These are phyloP conservation scores for Lunularia cruciata DNA, from an alignment of 225 moss, liverwort and hornwort genomes.

Conservation along the genomic window DNA sequence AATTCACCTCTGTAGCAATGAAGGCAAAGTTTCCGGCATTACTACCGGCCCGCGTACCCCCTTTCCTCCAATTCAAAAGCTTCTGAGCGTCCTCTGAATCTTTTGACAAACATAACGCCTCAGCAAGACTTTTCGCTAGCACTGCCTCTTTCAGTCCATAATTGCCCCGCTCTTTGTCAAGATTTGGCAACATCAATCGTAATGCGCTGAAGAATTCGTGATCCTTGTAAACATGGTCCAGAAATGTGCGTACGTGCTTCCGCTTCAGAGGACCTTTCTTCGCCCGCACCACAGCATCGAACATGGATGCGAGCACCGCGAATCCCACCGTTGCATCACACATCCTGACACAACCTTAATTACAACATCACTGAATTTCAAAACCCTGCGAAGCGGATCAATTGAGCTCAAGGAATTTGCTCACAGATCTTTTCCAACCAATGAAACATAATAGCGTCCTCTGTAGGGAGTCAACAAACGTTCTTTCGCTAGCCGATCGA, in stretches of 20 bases:
- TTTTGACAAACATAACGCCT: slow-evolving; percentile 70
- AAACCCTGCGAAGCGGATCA: too few relatives aligned
- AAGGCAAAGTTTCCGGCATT: slow-evolving; percentile 87
- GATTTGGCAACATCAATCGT: slow-evolving; percentile 79
- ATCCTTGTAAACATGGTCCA: slow-evolving; percentile 62
- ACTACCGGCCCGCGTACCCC: slow-evolving; percentile 71
- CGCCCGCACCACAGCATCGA: slow-evolving; percentile 49
- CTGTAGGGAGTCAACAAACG: too few relatives aligned
- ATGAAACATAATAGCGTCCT: too few relatives aligned
- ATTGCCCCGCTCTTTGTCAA: slow-evolving; percentile 74
- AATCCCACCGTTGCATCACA: slow-evolving; percentile 70
- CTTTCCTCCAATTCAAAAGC: slow-evolving; percentile 89
- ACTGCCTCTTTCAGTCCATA: slow-evolving; percentile 82
- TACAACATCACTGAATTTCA: too few relatives aligned
- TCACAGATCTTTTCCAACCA: too few relatives aligned
- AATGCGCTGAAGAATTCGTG: slow-evolving; percentile 74
- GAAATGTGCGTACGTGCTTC: slow-evolving; percentile 70
- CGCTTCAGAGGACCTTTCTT: slow-evolving; percentile 57
- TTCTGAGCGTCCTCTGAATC: slow-evolving; percentile 82
- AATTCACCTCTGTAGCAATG: slow-evolving; percentile 67
- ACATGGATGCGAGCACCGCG: slow-evolving; percentile 51
- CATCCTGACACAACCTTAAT: slow-evolving; percentile 49
- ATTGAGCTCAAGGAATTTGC: too few relatives aligned
- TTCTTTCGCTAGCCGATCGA: too few relatives aligned
- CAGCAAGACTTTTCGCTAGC: slow-evolving; percentile 62